Conservation (phyloP, 352 stramenopile species). For the Phytopythium chamaehyphon region DNA sequence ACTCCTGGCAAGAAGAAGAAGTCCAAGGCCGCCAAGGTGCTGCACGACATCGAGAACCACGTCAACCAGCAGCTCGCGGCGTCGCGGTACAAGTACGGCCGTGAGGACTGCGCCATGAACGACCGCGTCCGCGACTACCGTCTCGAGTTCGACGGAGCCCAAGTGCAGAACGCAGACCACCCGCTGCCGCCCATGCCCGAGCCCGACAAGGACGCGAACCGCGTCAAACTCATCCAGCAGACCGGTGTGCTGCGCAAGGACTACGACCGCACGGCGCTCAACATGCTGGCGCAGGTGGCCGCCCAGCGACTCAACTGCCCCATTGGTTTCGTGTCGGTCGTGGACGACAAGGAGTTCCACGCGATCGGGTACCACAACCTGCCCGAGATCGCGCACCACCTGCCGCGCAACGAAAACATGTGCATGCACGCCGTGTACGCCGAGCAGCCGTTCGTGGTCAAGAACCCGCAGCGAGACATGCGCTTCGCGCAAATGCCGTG, state of each 20-base stretch:
- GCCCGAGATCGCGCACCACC: slow-evolving; percentile 16
- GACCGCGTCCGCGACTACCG: slow-evolving; percentile 44
- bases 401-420: slow-evolving; percentile 49
- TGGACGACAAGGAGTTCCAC: slow-evolving; percentile 49
- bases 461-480: slow-evolving; percentile 62
- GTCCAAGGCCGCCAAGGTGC: slow-evolving; percentile 25
- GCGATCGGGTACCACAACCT: slow-evolving; percentile 42
- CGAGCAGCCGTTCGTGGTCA: slow-evolving; percentile 56
- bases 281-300: slow-evolving; percentile 52
- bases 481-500: slow-evolving; percentile 49
- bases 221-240: slow-evolving; percentile 40
- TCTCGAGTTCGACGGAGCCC: slow-evolving; percentile 31
- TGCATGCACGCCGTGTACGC: slow-evolving; percentile 56
- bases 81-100: slow-evolving; percentile 15
- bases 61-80: slow-evolving; percentile 25
- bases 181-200: slow-evolving; percentile 41
- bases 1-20: slow-evolving; percentile 18
- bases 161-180: slow-evolving; percentile 30
- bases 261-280: slow-evolving; percentile 45
- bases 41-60: slow-evolving; percentile 37
- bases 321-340: slow-evolving; percentile 56
- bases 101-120: slow-evolving; percentile 20
- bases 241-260: slow-evolving; percentile 31
- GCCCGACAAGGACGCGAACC: slow-evolving; percentile 29
- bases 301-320: slow-evolving; percentile 47